Evolutionary conservation across 176 grass and related monocot species (phyloP).

Genomic region (Eragrostis nindensis): DNA sequence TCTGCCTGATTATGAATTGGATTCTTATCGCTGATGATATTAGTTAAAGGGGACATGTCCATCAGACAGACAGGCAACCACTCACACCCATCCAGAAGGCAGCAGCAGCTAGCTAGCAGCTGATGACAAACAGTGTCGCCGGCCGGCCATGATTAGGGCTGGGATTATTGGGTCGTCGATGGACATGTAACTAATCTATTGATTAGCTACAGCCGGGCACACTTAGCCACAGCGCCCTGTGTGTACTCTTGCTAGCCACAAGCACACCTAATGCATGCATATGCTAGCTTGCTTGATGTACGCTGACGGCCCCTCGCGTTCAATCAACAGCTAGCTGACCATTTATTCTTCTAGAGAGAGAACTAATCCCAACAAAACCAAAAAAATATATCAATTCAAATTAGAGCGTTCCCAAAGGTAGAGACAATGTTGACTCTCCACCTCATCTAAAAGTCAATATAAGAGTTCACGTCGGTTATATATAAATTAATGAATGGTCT

Average conservation of each 20-base stretch:
- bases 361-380: not conserved
- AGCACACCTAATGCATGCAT: not conserved
- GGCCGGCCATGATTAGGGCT: constrained; percentile 20
- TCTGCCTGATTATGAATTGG: not conserved
- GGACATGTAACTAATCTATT: constrained; percentile 28
- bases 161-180: constrained; percentile 34
- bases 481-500: too few species aligned
- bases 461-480: too few species aligned
- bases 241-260: not conserved
- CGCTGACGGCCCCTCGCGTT: not conserved
- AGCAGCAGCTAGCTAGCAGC: not conserved
- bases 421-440: too few species aligned
- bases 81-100: not conserved
- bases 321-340: not conserved
- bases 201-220: constrained; percentile 38
- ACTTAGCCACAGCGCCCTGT: not conserved
- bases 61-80: constrained; percentile 5
- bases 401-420: too few species aligned
- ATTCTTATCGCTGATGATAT: not conserved
- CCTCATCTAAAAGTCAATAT: too few species aligned
- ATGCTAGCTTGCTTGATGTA: not conserved
- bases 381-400: too few species aligned
- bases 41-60: not conserved
- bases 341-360: not conserved
- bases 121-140: not conserved